These are phyloP conservation scores for Talaromyces borbonicus DNA, from an alignment of 495 filamentous ascomycete genomes.

Conservation along the genomic window DNA sequence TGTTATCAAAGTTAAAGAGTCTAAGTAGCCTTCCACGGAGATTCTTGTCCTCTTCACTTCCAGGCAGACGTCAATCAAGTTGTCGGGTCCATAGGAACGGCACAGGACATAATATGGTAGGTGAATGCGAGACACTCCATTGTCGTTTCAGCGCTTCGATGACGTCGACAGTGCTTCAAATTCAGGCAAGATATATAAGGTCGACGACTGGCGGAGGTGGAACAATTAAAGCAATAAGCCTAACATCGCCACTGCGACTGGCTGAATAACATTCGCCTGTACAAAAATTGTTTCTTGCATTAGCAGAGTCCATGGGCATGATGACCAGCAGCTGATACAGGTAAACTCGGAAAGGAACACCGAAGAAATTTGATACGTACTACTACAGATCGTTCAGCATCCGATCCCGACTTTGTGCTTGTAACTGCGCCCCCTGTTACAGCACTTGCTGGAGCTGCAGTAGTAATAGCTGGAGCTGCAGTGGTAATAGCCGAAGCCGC, in stretches of 20 bases:
- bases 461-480: background rate
- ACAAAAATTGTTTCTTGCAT: background rate
- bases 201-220: background rate
- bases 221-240: background rate
- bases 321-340: background rate
- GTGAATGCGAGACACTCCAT: background rate
- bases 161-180: background rate
- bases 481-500: background rate
- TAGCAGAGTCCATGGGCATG: background rate
- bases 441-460: background rate
- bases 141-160: background rate
- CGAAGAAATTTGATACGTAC: background rate
- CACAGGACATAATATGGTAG: background rate
- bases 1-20: too few relatives aligned
- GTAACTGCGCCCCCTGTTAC: background rate
- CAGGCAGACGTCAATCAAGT: too few relatives aligned
- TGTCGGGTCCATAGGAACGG: too few relatives aligned
- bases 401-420: constrained; percentile 1
- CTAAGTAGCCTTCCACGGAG: too few relatives aligned
- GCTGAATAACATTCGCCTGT: background rate
- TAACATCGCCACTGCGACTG: background rate
- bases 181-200: background rate
- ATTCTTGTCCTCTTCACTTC: too few relatives aligned
- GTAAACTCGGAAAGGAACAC: background rate
- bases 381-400: background rate